These are phyloP conservation scores for Scytalidium sp. DNA, from an alignment of 2,329 filamentous ascomycete genomes.

Conservation along the genomic window DNA sequence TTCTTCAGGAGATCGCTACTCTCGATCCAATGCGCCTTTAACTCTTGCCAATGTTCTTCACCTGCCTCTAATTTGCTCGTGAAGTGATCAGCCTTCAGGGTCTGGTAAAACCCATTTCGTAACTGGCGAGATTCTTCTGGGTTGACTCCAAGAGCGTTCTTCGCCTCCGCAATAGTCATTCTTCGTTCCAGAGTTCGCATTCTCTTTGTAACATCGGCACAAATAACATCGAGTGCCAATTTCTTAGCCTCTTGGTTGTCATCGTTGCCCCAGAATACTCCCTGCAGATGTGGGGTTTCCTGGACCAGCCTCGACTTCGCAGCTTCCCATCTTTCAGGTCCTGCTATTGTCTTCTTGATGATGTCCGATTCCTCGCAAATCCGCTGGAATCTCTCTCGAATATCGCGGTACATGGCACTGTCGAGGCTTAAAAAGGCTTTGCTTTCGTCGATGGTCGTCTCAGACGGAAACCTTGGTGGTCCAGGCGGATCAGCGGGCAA, in stretches of 20 bases:
- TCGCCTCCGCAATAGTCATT: constrained; percentile 74
- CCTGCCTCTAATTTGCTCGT: constrained; percentile 72
- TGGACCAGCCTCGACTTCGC: constrained; percentile 66
- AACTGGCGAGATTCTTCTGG: constrained; percentile 65
- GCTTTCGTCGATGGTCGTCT: constrained; percentile 78
- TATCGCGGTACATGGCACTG: constrained; percentile 57
- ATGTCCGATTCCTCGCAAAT: constrained; percentile 69
- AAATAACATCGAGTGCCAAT: constrained; percentile 74
- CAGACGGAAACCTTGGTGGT: constrained; percentile 73
- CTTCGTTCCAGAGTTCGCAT: constrained; percentile 62
- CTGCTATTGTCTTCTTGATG: constrained; percentile 72
- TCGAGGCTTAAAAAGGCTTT: constrained; percentile 67
- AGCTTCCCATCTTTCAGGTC: constrained; percentile 69
- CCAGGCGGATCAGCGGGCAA: constrained; percentile 65
- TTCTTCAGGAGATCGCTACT: constrained; percentile 52
- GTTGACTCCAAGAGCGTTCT: constrained; percentile 67
- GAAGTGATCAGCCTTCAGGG: constrained; percentile 63
- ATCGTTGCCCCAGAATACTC: constrained; percentile 56
- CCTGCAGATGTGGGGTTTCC: constrained; percentile 61
- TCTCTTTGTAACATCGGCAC: constrained; percentile 77
- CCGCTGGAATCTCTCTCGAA: constrained; percentile 64
- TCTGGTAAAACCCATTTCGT: constrained; percentile 62
- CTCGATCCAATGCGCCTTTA: constrained; percentile 67
- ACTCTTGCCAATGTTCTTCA: constrained; percentile 65
- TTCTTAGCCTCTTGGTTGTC: constrained; percentile 59